Percentiles rank a stretch among this genome's conserved stretches.
These are phyloP conservation scores for Blastomyces silverae DNA, from an alignment of 2,329 filamentous ascomycete species.

Conservation along the genomic window DNA sequence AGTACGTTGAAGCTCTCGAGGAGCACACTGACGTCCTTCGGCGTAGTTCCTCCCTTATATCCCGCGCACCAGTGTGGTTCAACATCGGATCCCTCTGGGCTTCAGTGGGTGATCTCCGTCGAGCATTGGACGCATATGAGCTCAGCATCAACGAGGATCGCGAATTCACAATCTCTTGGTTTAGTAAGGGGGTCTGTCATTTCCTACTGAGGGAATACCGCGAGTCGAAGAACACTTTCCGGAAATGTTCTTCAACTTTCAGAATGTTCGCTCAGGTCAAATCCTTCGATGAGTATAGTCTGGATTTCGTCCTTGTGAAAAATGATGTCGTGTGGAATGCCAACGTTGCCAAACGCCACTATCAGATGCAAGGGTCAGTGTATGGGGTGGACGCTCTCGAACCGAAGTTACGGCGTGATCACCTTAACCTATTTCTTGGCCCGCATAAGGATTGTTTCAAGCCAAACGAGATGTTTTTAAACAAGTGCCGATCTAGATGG, in stretches of 20 bases:
- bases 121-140: slow-evolving; percentile 15
- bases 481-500: background rate
- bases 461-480: background rate
- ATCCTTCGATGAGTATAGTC: slow-evolving; percentile 10
- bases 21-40: slow-evolving; percentile 14
- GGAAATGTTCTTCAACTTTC: slow-evolving; percentile 11
- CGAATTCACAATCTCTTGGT: slow-evolving; percentile 13
- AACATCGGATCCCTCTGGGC: slow-evolving; percentile 17
- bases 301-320: slow-evolving; percentile 18
- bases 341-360: slow-evolving; percentile 7
- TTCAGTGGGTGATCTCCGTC: slow-evolving; percentile 7
- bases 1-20: slow-evolving; percentile 14
- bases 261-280: background rate
- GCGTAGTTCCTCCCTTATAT: background rate
- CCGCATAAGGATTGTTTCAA: slow-evolving; percentile 12
- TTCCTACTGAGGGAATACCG: slow-evolving; percentile 8
- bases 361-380: background rate
- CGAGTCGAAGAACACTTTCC: slow-evolving; percentile 10
- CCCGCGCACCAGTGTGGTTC: slow-evolving; percentile 13
- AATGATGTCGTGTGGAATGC: slow-evolving; percentile 16
- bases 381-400: background rate
- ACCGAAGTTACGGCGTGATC: background rate
- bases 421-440: slow-evolving; percentile 8
- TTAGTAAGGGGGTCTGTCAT: slow-evolving; percentile 11
- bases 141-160: slow-evolving; percentile 12